These are phyloP conservation scores for Boletus insuetus DNA, from an alignment of 768 basidiomycete genomes.

Conservation along the genomic window DNA sequence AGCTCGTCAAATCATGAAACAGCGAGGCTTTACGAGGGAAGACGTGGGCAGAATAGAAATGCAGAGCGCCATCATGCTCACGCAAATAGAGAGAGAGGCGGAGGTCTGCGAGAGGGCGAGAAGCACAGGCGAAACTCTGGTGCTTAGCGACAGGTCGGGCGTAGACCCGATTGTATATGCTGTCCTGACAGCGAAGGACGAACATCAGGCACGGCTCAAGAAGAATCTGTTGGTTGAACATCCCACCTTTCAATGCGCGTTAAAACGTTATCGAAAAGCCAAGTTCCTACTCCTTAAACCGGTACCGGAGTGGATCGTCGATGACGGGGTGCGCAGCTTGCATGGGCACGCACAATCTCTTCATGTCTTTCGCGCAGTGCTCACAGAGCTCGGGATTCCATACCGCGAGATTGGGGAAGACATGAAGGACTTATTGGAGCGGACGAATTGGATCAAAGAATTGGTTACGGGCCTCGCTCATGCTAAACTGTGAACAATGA, in stretches of 20 bases:
- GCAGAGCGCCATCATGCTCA: conserved; percentile 61
- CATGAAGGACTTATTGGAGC: conserved; percentile 35
- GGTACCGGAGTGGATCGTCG: conserved; percentile 56
- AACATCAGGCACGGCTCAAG: conserved; percentile 35
- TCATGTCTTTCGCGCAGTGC: conserved; percentile 36
- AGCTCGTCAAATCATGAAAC: conserved; percentile 55
- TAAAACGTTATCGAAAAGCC: conserved; percentile 45
- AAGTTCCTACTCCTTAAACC: conserved; percentile 54
- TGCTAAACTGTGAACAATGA: conserved; percentile 10
- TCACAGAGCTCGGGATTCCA: conserved; percentile 42
- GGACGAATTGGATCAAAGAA: conserved; percentile 22
- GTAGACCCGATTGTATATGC: conserved; percentile 66
- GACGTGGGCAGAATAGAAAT: conserved; percentile 52
- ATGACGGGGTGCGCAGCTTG: conserved; percentile 60
- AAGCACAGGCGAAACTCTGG: conserved; percentile 24
- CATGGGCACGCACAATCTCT: conserved; percentile 46
- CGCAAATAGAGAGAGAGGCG: conserved; percentile 48
- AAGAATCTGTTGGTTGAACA: conserved; percentile 35
- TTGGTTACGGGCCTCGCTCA: conserved; percentile 1
- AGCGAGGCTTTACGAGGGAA: conserved; percentile 50
- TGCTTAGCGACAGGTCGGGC: conserved; percentile 63
- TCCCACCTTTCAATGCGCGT: conserved; percentile 39
- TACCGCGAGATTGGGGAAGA: conserved; percentile 47
- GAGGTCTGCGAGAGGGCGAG: conserved; percentile 12
- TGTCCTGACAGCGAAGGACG: conserved; percentile 41